phyloP scores from a whole-genome alignment of 2,329 filamentous ascomycete genomes.

The Colletotrichum euphorbiae region DNA sequence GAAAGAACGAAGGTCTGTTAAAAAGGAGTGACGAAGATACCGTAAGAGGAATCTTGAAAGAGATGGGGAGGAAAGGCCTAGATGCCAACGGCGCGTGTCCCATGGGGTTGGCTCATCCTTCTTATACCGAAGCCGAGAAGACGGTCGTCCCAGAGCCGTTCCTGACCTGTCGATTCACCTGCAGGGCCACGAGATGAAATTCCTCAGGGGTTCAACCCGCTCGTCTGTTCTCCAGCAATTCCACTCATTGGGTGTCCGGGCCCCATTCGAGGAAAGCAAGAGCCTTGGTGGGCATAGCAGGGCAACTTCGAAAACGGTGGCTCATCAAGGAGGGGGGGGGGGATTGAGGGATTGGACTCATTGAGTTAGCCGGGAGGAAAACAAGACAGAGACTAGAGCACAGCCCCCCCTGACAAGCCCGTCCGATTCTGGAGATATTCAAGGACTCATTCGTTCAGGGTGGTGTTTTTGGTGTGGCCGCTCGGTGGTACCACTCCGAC shows the following conservation, averaged over 20 bases:
- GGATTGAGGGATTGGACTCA: neutral
- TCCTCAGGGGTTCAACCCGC: constrained; percentile 19
- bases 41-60: constrained; percentile 20
- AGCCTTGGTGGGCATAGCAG: constrained; percentile 4
- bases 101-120: constrained; percentile 12
- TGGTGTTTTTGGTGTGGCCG: neutral
- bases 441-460: neutral
- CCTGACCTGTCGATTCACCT: constrained; percentile 25
- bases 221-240: constrained; percentile 19
- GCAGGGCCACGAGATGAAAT: constrained; percentile 27
- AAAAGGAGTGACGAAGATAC: constrained; percentile 35
- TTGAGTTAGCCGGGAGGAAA: neutral
- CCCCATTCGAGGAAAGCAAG: neutral
- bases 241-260: constrained; percentile 18
- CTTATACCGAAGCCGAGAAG: constrained; percentile 30
- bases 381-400: constrained; percentile 30
- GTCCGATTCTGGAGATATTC: constrained; percentile 9
- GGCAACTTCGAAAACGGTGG: neutral
- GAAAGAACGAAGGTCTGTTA: constrained; percentile 25
- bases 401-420: constrained; percentile 23
- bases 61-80: constrained; percentile 9
- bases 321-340: neutral
- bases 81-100: constrained; percentile 23
- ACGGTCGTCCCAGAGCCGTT: constrained; percentile 16
- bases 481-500: neutral